These are phyloP conservation scores for Physcomitrellopsis africana DNA, from an alignment of 225 moss, liverwort and hornwort species.

Conservation along the genomic window DNA sequence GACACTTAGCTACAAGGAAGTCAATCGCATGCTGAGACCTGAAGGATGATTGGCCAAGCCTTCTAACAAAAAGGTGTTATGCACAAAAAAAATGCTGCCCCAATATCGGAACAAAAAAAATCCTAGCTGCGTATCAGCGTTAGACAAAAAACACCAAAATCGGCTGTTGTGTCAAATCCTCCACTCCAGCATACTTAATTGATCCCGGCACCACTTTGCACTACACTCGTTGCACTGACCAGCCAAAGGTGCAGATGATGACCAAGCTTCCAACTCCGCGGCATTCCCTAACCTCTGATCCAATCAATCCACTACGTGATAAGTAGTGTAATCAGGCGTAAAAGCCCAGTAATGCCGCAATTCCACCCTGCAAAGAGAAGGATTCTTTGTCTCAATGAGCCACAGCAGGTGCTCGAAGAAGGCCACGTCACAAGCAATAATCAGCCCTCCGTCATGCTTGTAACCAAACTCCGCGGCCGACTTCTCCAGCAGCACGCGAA, in stretches of 20 bases:
- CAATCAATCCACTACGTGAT: slow-evolving; percentile 9
- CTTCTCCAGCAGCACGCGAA: slow-evolving; percentile 51
- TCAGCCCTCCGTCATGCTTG: slow-evolving; percentile 59
- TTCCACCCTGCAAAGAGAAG: slow-evolving; percentile 13
- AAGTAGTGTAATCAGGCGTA: neutral
- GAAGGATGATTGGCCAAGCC: neutral
- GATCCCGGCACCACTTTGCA: neutral
- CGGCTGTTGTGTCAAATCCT: neutral
- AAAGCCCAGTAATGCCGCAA: slow-evolving; percentile 24
- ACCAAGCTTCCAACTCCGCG: neutral
- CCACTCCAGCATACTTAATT: neutral
- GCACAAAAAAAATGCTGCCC: neutral
- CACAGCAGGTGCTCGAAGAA: slow-evolving; percentile 66
- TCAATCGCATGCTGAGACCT: slow-evolving; percentile 4
- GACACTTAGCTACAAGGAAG: neutral
- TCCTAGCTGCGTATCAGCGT: neutral
- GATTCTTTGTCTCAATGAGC: slow-evolving; percentile 56
- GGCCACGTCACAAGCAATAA: slow-evolving; percentile 51
- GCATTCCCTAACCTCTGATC: neutral
- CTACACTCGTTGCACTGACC: neutral
- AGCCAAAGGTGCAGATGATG: neutral
- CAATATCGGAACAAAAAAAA: neutral
- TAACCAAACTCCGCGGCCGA: slow-evolving; percentile 58
- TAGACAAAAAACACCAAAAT: neutral
- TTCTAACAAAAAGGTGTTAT: neutral